Base-by-base conservation (phyloP, 1,139 yeast genomes). In the Kodamaea ohmeri region DNA sequence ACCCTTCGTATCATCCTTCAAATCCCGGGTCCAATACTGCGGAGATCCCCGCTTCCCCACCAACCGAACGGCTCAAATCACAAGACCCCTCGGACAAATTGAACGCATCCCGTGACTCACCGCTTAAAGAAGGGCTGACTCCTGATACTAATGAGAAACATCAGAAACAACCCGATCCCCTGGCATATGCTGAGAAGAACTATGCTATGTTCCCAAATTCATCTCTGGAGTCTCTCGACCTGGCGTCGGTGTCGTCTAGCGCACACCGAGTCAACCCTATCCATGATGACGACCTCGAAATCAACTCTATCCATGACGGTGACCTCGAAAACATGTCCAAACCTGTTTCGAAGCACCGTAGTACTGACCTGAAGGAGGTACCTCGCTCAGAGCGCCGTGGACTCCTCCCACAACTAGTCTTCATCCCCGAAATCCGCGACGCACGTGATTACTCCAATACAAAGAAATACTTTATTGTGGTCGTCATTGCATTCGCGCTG, bases 341-440 rank as follows among this genome's bases (percentile, higher is more conserved):
- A 16, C 34, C 21, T 12, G 15, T 24, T 6, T 32, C 37, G 13
- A 34, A 18, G 20, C 20, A 18, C 28, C 16, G 17, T 14, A 26
- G 35, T 7, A 18, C 16, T 19, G 46, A 43, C 25, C 38, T 54
- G n/a, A 48, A 59, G 2, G 48, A 48, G 28, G 79, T 78, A 0
- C 73, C 81, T 0, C 45, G 53, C 9, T 47, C 51, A 2, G 58
- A 75, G 29, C 58, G 79, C 46, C 56, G 89, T 35, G 90, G 92
- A 0, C 42, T 81, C 1, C 55, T 83, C 1, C 63, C 80, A 0
- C 53, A 47, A n/a, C 22, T 83, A 3, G 64, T 83, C 2, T 16
- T 87, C 0, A 54, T 85, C 2, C 88, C 89, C 1, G 96, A 88
- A 58, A 79, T 78, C 50, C 73, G 73, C 37, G 89, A 87, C 52